Evolutionary conservation across 768 basidiomycete genomes (phyloP), one percentile per base, ranked within the genome.

Genomic region (Pleurotus salmoneostramineus): DNA sequence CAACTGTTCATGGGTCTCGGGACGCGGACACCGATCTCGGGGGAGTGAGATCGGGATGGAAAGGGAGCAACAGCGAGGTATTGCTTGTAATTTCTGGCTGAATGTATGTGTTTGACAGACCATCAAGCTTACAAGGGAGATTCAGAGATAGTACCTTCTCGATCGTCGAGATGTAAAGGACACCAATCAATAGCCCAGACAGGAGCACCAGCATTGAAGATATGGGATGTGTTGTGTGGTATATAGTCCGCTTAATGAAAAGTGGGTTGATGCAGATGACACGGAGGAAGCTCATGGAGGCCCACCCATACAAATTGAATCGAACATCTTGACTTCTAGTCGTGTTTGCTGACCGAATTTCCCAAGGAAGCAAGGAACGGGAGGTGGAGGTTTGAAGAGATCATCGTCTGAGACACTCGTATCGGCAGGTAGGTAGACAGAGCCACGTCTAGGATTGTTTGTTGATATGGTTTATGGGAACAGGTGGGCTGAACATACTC

Each of bases 121-220:
- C 35, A 55, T 63, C 43, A 37, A 51, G 54, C 10, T 6, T 17
- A 34, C 40, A 10, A 10, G 11, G 6, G 5, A 55, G 37, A 46
- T n/a, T 1, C 34, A 34, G n/a, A 21, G 2, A 6, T 66, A 78
- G 63, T 63, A 90, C 90, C 67, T 49, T 72, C 61, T 40, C 84
- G 77, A 50, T 86, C 84, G 36, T 78, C 73, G 17, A 76, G 70
- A 60, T 88, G 80, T 21, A 87, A 83, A 3, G 97, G 96, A 69
- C 94, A 95, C 95, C 95, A 98, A 62, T 95, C 93, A 36, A 96
- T 66, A 2, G 86, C 92, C 87, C 90, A 93, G n/a, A 92, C 89
- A 0, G 93, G 89, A 2, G 88, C 90, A 5, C 97, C 97, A 0
- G 91, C 88, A 60, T 88, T 91, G 70, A 98, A 88, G 1, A 96